Conservation (phyloP, 2,329 filamentous ascomycete genomes). For the Neoscytalidium dimidiatum region DNA sequence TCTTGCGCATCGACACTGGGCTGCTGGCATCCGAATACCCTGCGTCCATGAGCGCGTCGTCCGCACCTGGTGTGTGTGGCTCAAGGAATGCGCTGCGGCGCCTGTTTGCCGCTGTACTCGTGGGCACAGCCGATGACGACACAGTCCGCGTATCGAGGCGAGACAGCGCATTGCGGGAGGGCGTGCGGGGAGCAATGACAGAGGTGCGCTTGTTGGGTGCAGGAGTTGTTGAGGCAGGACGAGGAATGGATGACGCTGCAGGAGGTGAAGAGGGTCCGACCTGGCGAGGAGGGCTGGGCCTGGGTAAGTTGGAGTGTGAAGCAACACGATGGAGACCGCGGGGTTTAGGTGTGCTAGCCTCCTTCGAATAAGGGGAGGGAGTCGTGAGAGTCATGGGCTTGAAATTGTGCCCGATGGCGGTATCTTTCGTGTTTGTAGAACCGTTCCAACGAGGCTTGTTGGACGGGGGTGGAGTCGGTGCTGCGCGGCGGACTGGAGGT, state of each 20-base stretch:
- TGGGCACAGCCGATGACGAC: constrained; percentile 1
- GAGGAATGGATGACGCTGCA: constrained; percentile 20
- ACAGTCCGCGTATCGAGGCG: constrained; percentile 8
- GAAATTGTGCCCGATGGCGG: constrained; percentile 40
- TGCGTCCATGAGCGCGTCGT: not conserved
- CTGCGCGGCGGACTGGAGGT: not conserved
- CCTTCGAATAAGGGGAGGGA: constrained; percentile 35
- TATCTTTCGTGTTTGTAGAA: constrained; percentile 40
- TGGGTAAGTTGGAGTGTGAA: constrained; percentile 29
- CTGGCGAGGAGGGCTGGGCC: constrained; percentile 34
- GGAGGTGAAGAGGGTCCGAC: constrained; percentile 29
- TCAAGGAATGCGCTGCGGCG: constrained; percentile 13
- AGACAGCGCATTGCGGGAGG: constrained; percentile 10
- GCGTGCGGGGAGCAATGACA: constrained; percentile 8
- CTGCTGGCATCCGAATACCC: constrained; percentile 6
- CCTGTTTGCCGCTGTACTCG: not conserved
- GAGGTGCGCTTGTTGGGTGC: constrained; percentile 19
- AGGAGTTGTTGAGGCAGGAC: constrained; percentile 34
- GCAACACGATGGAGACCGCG: constrained; percentile 31
- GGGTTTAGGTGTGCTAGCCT: constrained; percentile 22
- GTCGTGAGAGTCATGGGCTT: constrained; percentile 38
- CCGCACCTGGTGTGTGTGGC: not conserved
- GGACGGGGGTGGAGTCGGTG: constrained; percentile 9
- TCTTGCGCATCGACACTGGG: constrained; percentile 12
- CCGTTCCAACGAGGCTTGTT: constrained; percentile 42